Evolutionary conservation across 164 flowering plant species (phyloP).

Genomic region (Hamamelis virginiana): DNA sequence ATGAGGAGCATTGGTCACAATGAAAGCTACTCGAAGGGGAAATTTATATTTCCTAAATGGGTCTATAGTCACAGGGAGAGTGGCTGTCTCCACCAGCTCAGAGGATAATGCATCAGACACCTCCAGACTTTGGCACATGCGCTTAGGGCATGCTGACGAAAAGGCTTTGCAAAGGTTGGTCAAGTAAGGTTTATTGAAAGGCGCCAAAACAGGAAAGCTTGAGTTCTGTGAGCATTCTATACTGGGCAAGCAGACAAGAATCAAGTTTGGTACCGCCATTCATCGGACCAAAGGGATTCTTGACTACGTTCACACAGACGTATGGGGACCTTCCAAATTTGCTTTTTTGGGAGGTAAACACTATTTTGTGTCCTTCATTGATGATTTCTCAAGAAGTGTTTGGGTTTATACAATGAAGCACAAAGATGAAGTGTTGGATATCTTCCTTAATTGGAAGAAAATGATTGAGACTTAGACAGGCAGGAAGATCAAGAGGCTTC

Average conservation of each 20-base stretch:
- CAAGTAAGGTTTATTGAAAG: slow-evolving; percentile 12
- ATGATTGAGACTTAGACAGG: slow-evolving; percentile 18
- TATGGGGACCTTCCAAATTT: slow-evolving; percentile 7
- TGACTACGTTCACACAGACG: slow-evolving; percentile 10
- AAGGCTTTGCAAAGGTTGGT: slow-evolving; percentile 12
- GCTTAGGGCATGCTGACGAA: slow-evolving; percentile 12
- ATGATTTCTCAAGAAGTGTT: slow-evolving; percentile 3
- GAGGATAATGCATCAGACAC: neutral
- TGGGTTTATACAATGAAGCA: neutral
- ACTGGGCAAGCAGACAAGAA: slow-evolving; percentile 8
- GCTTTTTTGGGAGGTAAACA: slow-evolving; percentile 7
- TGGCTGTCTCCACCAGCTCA: neutral
- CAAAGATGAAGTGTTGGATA: slow-evolving; percentile 8
- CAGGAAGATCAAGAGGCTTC: slow-evolving; percentile 12
- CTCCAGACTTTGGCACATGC: slow-evolving; percentile 17
- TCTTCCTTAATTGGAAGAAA: slow-evolving; percentile 19
- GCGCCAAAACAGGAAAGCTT: neutral
- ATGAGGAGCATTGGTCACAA: neutral
- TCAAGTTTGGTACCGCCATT: slow-evolving; percentile 1
- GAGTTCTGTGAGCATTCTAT: neutral
- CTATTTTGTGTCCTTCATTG: slow-evolving; percentile 5
- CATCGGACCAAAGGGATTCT: slow-evolving; percentile 2
- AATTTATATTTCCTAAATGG: slow-evolving; percentile 2
- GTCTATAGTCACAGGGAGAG: neutral
- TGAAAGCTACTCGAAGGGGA: neutral